phyloP scores from a whole-genome alignment of 2,329 filamentous ascomycete species.

The Cytospora schulzeri region DNA sequence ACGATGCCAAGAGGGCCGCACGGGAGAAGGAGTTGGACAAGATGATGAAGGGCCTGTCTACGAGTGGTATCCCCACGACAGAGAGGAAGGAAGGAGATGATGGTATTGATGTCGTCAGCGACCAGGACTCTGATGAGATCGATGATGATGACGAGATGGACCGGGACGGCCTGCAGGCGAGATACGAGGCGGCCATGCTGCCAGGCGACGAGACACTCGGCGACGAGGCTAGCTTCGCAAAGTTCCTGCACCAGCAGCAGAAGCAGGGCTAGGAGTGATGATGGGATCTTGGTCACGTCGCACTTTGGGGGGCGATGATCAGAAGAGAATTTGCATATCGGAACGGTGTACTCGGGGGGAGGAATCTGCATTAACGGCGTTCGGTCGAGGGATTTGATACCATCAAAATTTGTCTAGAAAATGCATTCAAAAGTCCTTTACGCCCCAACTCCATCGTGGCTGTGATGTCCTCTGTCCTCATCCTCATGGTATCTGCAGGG shows the following conservation, averaged over 20 bases:
- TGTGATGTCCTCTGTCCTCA: not conserved
- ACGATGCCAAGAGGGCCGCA: conserved; percentile 70
- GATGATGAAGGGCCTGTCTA: conserved; percentile 90
- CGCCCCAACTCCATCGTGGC: conserved; percentile 25
- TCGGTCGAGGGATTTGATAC: conserved; percentile 32
- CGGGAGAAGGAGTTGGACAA: conserved; percentile 84
- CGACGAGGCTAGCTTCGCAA: conserved; percentile 63
- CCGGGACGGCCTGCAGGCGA: conserved; percentile 67
- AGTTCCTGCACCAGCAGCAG: conserved; percentile 55
- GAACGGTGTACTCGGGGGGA: conserved; percentile 5
- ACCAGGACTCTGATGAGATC: conserved; percentile 56
- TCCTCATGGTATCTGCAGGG: not conserved
- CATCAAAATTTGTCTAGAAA: conserved; percentile 29
- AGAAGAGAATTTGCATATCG: conserved; percentile 33
- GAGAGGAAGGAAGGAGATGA: conserved; percentile 32
- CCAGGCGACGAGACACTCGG: conserved; percentile 55
- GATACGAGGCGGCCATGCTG: conserved; percentile 76
- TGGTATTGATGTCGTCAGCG: conserved; percentile 49
- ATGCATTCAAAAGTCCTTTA: conserved; percentile 18
- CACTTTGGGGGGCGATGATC: not conserved
- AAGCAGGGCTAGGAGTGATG: conserved; percentile 3
- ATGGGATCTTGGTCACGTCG: conserved; percentile 1
- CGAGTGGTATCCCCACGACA: conserved; percentile 37
- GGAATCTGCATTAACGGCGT: conserved; percentile 33
- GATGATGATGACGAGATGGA: conserved; percentile 59